Evolutionary conservation across 768 basidiomycete genomes (phyloP), one percentile per base, ranked within the genome.

Genomic region (Trametopsis cervina): DNA sequence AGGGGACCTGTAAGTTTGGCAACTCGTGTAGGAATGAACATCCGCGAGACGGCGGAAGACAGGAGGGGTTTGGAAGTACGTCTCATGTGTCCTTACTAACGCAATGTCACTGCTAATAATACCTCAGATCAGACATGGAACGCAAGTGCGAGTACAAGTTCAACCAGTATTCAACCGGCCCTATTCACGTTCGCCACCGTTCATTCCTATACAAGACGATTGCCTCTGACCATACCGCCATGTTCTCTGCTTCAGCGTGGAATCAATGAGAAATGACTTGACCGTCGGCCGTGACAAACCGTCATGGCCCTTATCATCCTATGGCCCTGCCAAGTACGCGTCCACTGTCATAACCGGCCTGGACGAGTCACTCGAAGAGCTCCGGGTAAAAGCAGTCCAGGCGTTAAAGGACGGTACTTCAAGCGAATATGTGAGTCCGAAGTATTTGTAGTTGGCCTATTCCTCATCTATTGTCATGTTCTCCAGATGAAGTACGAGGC

Each of bases 311-410:
- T 67, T 94, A 0, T 82, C 88, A 0, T 83, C 79, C 0, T 94
- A 87, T 60, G 90, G 74, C 0, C 79, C 88, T 18, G 77, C 80
- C 3, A 95, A 93, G 60, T 58, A 74, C 50, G 89, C 91, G 54
- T 80, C 80, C 0, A 77, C 69, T 18, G 54, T 94, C 4, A 62
- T 96, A 15, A 47, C 66, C 7, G 81, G 78, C 2, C 63, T 85
- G 25, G 91, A 96, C 54, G 71, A 83, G 51, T 85, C 82, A 0
- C 76, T 77, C 0, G 92, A 94, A 57, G 92, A 96, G 63, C 65
- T 94, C 39, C 74, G 87, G 38, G 67, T 83, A 29, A 80, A 75
- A 52, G 85, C 85, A 4, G 69, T 71, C 2, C 63, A 69, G 6
- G 83, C 86, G 0, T 53, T 75, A 18, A 70, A 73, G 51, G 68